Evolutionary conservation across 2,329 filamentous ascomycete genomes (phyloP), one percentile per base, ranked within the genome.

Genomic region (Ambrosiella xylebori): DNA sequence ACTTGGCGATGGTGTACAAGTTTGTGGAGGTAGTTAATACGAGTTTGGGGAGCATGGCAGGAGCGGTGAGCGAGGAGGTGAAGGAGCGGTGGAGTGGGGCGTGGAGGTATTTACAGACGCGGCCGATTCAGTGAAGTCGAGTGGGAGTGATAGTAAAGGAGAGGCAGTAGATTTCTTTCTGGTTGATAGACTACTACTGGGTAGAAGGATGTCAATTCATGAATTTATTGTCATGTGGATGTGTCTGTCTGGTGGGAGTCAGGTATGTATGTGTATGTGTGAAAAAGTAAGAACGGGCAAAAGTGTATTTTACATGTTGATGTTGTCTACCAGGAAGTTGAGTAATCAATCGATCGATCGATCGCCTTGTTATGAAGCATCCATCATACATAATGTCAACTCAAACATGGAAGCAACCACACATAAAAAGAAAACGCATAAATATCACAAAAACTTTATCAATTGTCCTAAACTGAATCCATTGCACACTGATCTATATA

Each of bases 1-100:
- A 85, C 65, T 70, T 85, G 27, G 73, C 76, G 8, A 73, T 79
- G 27, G 76, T 74, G 47, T 77, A 76, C 62, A 72, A 72, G 39
- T 81, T 84, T 65, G 77, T 84, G 63, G 72, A 75, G 58, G 78
- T 79, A 3, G 66, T 85, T 40, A 72, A 77, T 62, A 72, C 71
- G 17, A 81, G 80, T 47, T 68, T 84, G 52, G 51, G 41, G 27
- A 53, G 41, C 7, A 45, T 61, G 44, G 38, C 40, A 3, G 49
- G 38, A 3, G 59, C 45, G 12, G 27, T 57, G 37, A 38, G 54
- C 8, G 47, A 57, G 17, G 45, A 58, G 15, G 59, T 58, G 27
- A 50, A 49, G 5, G 19, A 51, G 56, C 44, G 51, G 35, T 61
- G 59, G 59, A 44, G 51, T 27, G 35, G 51, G 13, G 59, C 59